phyloP scores from a whole-genome alignment of 768 basidiomycete species.

The Lactarius deliciosus region DNA sequence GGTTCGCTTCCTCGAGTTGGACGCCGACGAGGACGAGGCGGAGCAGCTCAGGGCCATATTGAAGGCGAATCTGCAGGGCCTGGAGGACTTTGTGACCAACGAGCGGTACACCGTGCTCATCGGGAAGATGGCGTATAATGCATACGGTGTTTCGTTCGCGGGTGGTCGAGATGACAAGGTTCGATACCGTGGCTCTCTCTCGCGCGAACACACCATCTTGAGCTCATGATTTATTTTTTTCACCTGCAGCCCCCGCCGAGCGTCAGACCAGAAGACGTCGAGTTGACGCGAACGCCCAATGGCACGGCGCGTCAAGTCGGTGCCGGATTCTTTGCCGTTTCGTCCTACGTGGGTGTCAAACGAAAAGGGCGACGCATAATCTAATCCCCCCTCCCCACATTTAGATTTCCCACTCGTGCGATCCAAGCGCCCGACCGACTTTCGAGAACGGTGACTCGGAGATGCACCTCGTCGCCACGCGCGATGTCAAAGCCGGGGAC shows the following conservation, averaged over 20 bases:
- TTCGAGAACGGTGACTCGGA: conserved; percentile 68
- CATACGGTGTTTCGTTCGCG: conserved; percentile 67
- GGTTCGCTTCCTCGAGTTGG: conserved; percentile 62
- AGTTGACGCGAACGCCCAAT: conserved; percentile 72
- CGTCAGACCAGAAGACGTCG: conserved; percentile 65
- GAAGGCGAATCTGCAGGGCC: conserved; percentile 60
- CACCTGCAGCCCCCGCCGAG: conserved; percentile 48
- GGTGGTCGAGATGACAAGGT: conserved; percentile 75
- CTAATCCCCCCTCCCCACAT: too few relatives aligned
- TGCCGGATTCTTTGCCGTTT: conserved; percentile 70
- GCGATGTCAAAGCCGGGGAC: conserved; percentile 71
- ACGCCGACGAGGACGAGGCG: conserved; percentile 48
- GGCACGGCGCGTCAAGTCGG: conserved; percentile 79
- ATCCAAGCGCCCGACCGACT: conserved; percentile 61
- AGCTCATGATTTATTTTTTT: not conserved
- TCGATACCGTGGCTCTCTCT: conserved; percentile 19
- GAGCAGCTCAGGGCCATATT: conserved; percentile 55
- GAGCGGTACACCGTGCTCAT: conserved; percentile 59
- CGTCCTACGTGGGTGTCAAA: conserved; percentile 56
- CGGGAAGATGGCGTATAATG: conserved; percentile 76
- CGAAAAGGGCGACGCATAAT: too few relatives aligned
- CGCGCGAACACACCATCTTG: conserved; percentile 7
- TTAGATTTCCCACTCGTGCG: conserved; percentile 68
- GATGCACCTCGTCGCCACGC: conserved; percentile 65
- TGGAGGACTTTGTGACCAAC: conserved; percentile 68